A percentile compares a stretch with the other conserved stretches of the same genome.
phyloP scores from a whole-genome alignment of 2,329 filamentous ascomycete species.

The Moelleriella libera region DNA sequence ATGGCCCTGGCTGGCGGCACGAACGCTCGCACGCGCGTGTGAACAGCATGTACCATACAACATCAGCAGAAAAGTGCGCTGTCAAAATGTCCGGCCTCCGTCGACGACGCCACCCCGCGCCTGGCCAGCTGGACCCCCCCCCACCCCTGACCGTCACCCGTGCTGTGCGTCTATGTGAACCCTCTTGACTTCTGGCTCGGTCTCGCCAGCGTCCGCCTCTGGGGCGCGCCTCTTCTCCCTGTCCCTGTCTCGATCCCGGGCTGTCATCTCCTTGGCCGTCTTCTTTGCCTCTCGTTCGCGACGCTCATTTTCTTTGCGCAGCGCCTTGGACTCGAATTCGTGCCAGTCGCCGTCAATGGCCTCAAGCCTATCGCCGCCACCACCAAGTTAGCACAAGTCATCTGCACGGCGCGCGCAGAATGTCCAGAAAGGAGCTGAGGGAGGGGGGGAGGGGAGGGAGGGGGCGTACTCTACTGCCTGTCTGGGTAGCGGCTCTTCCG shows the following conservation, averaged over 20 bases:
- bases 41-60: no score
- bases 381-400: not conserved
- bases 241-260: slow-evolving; percentile 6
- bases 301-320: slow-evolving; percentile 77
- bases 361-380: slow-evolving; percentile 41
- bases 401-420: not conserved
- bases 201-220: slow-evolving; percentile 13
- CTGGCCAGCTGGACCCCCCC: not conserved
- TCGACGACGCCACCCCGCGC: not conserved
- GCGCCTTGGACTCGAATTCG: slow-evolving; percentile 92
- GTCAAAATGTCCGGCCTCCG: no score
- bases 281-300: slow-evolving; percentile 38
- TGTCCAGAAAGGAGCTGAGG: not conserved
- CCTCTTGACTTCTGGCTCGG: slow-evolving; percentile 19
- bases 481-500: slow-evolving; percentile 61
- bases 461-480: slow-evolving; percentile 66
- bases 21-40: no score
- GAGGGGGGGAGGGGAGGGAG: not conserved
- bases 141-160: not conserved
- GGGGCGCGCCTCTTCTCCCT: slow-evolving; percentile 25
- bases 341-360: slow-evolving; percentile 91
- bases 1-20: no score
- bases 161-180: slow-evolving; percentile 14
- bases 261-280: slow-evolving; percentile 22
- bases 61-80: no score